Evolutionary conservation across 148 eudicot species (phyloP).

Genomic region (Euryodendron excelsum): DNA sequence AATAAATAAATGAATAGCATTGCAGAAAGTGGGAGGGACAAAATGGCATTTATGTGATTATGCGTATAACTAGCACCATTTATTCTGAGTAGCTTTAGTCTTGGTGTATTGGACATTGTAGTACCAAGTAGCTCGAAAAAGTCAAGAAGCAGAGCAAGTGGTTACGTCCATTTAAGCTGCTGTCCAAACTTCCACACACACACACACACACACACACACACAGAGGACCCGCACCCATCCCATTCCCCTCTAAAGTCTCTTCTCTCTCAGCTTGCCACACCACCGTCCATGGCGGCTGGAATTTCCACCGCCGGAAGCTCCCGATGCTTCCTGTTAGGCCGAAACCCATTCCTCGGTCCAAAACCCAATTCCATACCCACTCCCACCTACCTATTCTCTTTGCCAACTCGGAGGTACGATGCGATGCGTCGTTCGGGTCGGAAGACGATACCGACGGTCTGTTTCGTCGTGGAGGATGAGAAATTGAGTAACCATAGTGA

Average conservation of each 20-base stretch:
- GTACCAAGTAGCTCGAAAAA: neutral
- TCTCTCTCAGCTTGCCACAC: neutral
- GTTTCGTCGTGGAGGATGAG: conserved; percentile 47
- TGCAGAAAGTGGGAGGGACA: no score
- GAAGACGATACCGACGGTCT: conserved; percentile 23
- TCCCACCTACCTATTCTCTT: conserved; percentile 28
- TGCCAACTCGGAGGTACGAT: conserved; percentile 14
- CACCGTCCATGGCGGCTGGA: conserved; percentile 41
- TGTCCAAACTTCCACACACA: neutral
- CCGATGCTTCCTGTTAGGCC: conserved; percentile 13
- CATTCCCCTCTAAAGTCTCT: neutral
- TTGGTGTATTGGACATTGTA: neutral
- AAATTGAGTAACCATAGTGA: conserved; percentile 9
- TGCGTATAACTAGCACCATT: neutral
- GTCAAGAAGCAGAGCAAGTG: neutral
- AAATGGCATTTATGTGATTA: neutral
- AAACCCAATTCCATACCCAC: conserved; percentile 24
- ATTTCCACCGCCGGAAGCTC: conserved; percentile 19
- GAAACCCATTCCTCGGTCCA: conserved; percentile 17
- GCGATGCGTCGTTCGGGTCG: conserved; percentile 15
- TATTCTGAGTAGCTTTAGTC: neutral
- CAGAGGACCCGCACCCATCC: no score
- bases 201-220: no score
- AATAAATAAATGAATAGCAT: no score
- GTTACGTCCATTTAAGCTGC: conserved; percentile 11